Percentiles rank a stretch among this genome's conserved stretches.
Conservation (phyloP, 108 stramenopile species). For the Licmophora abbreviata region DNA sequence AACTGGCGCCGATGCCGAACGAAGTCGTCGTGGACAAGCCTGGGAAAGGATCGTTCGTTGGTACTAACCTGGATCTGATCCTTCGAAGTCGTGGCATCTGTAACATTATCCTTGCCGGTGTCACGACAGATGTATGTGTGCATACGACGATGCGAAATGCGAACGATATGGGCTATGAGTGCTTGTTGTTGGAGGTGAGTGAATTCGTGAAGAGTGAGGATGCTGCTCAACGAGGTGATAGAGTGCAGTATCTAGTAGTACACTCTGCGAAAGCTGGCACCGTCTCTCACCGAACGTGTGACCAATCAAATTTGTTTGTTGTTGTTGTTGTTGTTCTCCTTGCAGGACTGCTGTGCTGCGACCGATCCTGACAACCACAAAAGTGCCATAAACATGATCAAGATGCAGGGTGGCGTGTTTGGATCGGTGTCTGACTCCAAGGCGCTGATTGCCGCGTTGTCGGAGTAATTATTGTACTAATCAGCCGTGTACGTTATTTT, state of each 20-base stretch:
- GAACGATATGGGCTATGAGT: conserved; percentile 59
- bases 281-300: too few species aligned
- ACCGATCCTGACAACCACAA: conserved; percentile 44
- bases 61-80: conserved; percentile 37
- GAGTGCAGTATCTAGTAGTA: too few species aligned
- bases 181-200: conserved; percentile 32
- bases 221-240: too few species aligned
- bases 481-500: too few species aligned
- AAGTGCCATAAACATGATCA: conserved; percentile 39
- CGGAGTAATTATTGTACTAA: too few species aligned
- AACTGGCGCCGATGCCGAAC: conserved; percentile 20
- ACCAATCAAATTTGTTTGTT: too few species aligned
- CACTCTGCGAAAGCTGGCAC: too few species aligned
- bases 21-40: conserved; percentile 44
- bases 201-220: too few species aligned
- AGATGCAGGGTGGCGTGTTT: conserved; percentile 56
- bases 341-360: conserved; percentile 49
- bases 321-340: too few species aligned
- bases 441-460: conserved; percentile 24
- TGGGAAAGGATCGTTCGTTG: conserved; percentile 43
- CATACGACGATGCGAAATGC: conserved; percentile 54
- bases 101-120: conserved; percentile 41
- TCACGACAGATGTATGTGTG: conserved; percentile 56
- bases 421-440: conserved; percentile 27
- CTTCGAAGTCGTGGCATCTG: conserved; percentile 26